Conservation (phyloP, 352 stramenopile genomes). For the Globisporangium nagaii region DNA sequence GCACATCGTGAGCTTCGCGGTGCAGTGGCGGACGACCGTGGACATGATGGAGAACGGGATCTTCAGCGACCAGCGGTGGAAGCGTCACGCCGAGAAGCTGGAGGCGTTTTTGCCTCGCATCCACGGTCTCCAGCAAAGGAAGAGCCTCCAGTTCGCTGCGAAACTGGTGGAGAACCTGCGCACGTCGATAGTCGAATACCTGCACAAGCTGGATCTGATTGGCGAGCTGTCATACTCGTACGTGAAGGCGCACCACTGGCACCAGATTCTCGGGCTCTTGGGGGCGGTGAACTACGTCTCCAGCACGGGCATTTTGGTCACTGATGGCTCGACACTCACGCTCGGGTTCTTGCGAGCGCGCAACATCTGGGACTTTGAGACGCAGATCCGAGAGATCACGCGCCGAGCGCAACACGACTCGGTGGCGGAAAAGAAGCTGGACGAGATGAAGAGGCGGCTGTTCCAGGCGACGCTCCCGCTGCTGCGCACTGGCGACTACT, state of each 20-base stretch:
- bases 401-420: slow-evolving; percentile 48
- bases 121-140: slow-evolving; percentile 23
- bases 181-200: slow-evolving; percentile 27
- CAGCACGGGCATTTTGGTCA: slow-evolving; percentile 35
- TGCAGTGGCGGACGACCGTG: slow-evolving; percentile 37
- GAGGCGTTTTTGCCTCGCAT: slow-evolving; percentile 29
- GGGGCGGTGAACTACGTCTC: slow-evolving; percentile 49
- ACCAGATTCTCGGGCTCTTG: slow-evolving; percentile 46
- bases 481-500: slow-evolving; percentile 32
- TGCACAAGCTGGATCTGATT: slow-evolving; percentile 40
- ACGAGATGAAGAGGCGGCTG: slow-evolving; percentile 51
- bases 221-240: slow-evolving; percentile 44
- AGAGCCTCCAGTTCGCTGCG: slow-evolving; percentile 21
- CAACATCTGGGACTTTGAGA: slow-evolving; percentile 44
- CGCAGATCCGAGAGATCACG: slow-evolving; percentile 56
- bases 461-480: slow-evolving; percentile 33
- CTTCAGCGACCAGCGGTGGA: slow-evolving; percentile 62
- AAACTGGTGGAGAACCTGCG: slow-evolving; percentile 36
- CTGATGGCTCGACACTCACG: slow-evolving; percentile 43
- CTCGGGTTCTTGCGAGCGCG: slow-evolving; percentile 44
- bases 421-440: slow-evolving; percentile 45
- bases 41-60: slow-evolving; percentile 61
- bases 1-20: slow-evolving; percentile 40
- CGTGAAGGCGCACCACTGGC: slow-evolving; percentile 55
- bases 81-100: slow-evolving; percentile 28